A percentile compares a stretch with the other conserved stretches of the same genome.
These are phyloP conservation scores for Lactarius quietus DNA, from an alignment of 768 basidiomycete species.

Conservation along the genomic window DNA sequence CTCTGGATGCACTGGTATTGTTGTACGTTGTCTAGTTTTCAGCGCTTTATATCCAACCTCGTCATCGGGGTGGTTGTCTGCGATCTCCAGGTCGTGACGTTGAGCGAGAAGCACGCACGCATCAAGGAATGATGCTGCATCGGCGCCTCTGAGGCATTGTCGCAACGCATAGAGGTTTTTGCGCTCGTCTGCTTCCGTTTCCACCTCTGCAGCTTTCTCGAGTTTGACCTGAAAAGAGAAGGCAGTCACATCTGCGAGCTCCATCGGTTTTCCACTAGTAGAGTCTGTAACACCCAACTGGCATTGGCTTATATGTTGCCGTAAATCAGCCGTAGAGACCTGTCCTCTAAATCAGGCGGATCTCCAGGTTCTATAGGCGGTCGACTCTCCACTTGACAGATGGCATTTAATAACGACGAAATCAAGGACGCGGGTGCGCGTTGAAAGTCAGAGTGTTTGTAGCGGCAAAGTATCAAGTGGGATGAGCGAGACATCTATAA, in stretches of 20 bases:
- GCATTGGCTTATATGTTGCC: slow-evolving; percentile 23
- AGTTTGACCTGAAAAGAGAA: slow-evolving; percentile 19
- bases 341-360: not conserved
- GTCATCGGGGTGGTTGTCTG: slow-evolving; percentile 42
- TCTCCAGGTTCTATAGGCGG: slow-evolving; percentile 8
- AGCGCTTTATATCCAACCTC: slow-evolving; percentile 46
- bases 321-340: slow-evolving; percentile 18
- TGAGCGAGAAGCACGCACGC: slow-evolving; percentile 14
- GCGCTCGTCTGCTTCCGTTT: slow-evolving; percentile 5
- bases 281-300: slow-evolving; percentile 23
- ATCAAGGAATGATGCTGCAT: slow-evolving; percentile 25
- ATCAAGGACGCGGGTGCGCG: slow-evolving; percentile 30
- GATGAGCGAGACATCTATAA: slow-evolving; percentile 64
- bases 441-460: slow-evolving; percentile 66
- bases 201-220: not conserved
- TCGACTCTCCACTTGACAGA: slow-evolving; percentile 25
- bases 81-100: slow-evolving; percentile 8
- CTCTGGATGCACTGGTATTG: slow-evolving; percentile 20
- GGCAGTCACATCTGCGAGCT: not conserved
- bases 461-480: slow-evolving; percentile 73
- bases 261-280: slow-evolving; percentile 3
- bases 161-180: slow-evolving; percentile 10
- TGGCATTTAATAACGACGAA: slow-evolving; percentile 25
- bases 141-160: slow-evolving; percentile 18
- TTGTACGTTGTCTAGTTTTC: not conserved